A percentile compares a stretch with the other conserved stretches of the same genome.
Conservation (phyloP, 192 early-diverging fungal genomes). For the Geranomyces michiganensis region DNA sequence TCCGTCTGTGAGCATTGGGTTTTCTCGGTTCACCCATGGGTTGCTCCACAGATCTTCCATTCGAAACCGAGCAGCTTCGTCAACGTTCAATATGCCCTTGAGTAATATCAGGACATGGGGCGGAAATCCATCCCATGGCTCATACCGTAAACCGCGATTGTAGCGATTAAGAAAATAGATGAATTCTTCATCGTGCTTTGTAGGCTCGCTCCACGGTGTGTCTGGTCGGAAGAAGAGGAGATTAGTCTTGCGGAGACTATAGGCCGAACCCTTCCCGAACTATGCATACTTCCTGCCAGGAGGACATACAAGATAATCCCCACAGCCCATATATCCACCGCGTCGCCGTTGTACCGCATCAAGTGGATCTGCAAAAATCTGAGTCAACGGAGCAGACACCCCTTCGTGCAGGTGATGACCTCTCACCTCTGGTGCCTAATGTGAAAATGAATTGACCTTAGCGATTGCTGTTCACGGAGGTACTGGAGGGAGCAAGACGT, state of each 20-base stretch:
- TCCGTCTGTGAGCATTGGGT: neutral
- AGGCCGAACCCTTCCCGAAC: neutral
- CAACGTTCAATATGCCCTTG: conserved; percentile 51
- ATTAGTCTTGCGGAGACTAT: neutral
- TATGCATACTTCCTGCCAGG: conserved; percentile 65
- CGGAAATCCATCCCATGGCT: conserved; percentile 58
- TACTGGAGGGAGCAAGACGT: too few relatives aligned
- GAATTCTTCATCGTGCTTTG: conserved; percentile 61
- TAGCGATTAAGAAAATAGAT: conserved; percentile 44
- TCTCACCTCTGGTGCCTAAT: conserved; percentile 30
- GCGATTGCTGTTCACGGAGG: too few relatives aligned
- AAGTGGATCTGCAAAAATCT: conserved; percentile 48
- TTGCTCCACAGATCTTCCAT: conserved; percentile 48
- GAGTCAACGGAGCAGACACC: neutral
- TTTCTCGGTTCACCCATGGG: conserved; percentile 59
- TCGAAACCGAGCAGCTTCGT: conserved; percentile 45
- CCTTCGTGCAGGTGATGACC: neutral
- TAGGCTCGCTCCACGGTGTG: conserved; percentile 72
- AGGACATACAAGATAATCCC: conserved; percentile 74
- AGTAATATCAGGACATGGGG: conserved; percentile 47
- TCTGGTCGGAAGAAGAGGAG: conserved; percentile 38
- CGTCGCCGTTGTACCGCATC: conserved; percentile 60
- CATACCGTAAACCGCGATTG: conserved; percentile 40
- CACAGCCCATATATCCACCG: conserved; percentile 71
- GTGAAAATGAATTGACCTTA: too few relatives aligned